Percentiles rank a stretch among this genome's conserved stretches.
Conservation (phyloP, 768 basidiomycete genomes). For the Lactarius quietus region DNA sequence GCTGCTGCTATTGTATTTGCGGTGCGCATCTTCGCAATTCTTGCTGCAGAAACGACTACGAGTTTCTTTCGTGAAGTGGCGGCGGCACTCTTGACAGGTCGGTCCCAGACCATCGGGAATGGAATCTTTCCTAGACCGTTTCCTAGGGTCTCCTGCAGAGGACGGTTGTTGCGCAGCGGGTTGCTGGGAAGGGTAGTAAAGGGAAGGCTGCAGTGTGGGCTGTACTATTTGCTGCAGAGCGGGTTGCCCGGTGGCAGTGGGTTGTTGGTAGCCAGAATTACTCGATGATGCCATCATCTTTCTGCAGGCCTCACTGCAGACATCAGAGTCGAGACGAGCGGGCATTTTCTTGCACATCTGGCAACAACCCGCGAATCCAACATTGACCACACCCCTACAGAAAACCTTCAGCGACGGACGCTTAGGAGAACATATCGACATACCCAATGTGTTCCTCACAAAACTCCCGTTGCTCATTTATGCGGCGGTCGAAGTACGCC, state of each 20-base stretch:
- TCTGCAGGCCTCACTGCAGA: constrained; percentile 10
- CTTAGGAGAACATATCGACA: neutral
- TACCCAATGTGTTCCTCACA: constrained; percentile 5
- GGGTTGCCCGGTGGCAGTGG: neutral
- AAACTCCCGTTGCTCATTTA: constrained; percentile 10
- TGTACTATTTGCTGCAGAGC: too few relatives aligned
- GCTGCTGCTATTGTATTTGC: neutral
- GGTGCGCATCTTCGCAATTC: neutral
- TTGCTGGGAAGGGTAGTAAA: too few relatives aligned
- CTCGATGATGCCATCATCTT: neutral
- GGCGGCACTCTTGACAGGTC: constrained; percentile 14
- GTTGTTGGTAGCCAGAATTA: neutral
- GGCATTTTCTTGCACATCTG: neutral
- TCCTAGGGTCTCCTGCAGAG: neutral
- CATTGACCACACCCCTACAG: neutral
- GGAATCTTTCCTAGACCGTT: neutral
- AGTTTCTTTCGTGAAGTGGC: neutral
- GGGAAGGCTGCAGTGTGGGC: too few relatives aligned
- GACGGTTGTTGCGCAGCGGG: too few relatives aligned
- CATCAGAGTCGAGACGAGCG: neutral
- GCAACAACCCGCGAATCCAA: constrained; percentile 1
- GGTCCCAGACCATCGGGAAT: neutral
- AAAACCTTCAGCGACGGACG: neutral
- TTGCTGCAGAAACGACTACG: constrained; percentile 2
- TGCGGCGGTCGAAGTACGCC: neutral